Evolutionary conservation across 306 rosid genomes (phyloP).

Genomic region (Astragalus membranaceus): DNA sequence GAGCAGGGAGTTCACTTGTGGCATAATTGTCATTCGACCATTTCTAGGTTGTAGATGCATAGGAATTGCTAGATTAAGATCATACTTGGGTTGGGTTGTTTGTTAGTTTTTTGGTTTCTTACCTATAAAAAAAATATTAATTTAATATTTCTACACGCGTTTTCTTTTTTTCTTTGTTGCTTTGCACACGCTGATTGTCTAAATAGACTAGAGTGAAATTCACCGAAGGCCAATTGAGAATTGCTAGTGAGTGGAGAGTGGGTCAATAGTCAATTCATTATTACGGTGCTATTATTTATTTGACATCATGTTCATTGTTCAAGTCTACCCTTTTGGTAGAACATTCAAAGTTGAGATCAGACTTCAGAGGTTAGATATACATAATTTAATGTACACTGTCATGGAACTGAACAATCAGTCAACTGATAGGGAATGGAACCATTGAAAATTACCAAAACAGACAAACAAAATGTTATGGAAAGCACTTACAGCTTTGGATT

Average conservation of each 20-base stretch:
- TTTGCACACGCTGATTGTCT: too few relatives aligned
- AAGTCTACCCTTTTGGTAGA: not conserved
- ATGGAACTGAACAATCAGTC: constrained; percentile 8
- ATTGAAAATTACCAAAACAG: constrained; percentile 23
- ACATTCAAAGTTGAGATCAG: constrained; percentile 17
- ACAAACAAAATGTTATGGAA: constrained; percentile 11
- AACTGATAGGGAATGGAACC: not conserved
- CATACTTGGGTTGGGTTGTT: too few relatives aligned
- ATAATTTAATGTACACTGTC: constrained; percentile 47
- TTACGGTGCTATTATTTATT: not conserved
- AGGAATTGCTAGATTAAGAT: too few relatives aligned
- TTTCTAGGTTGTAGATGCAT: too few relatives aligned
- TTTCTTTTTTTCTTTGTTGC: too few relatives aligned
- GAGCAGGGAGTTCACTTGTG: too few relatives aligned
- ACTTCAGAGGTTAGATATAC: constrained; percentile 24
- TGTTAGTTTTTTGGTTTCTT: too few relatives aligned
- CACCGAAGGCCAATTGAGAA: not conserved
- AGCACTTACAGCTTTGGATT: constrained; percentile 58
- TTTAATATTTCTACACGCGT: too few relatives aligned
- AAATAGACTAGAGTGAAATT: not conserved
- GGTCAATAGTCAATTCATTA: not conserved
- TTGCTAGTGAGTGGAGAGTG: not conserved
- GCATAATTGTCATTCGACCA: too few relatives aligned
- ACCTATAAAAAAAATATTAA: too few relatives aligned
- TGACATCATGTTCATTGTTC: not conserved